Evolutionary conservation across 495 filamentous ascomycete species (phyloP).

Genomic region (Cercophora newfieldiana): DNA sequence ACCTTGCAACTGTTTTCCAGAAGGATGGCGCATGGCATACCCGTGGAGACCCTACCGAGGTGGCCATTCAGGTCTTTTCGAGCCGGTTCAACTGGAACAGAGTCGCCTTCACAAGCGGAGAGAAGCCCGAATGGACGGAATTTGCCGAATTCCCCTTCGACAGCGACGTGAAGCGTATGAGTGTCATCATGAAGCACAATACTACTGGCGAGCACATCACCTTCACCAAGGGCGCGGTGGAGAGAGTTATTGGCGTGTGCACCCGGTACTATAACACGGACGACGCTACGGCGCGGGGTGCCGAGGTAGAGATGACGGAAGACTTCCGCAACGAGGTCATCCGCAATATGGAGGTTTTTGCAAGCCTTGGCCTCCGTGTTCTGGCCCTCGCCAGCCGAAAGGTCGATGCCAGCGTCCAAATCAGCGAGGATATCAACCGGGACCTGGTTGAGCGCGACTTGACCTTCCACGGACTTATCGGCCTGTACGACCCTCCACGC

Average conservation of each 20-base stretch:
- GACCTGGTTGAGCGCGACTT: conserved; percentile 57
- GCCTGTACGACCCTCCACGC: conserved; percentile 73
- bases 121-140: conserved; percentile 39
- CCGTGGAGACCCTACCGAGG: conserved; percentile 80
- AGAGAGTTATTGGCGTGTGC: conserved; percentile 61
- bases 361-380: conserved; percentile 72
- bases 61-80: conserved; percentile 78
- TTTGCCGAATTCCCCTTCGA: conserved; percentile 79
- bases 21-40: conserved; percentile 61
- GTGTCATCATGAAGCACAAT: conserved; percentile 60
- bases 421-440: conserved; percentile 40
- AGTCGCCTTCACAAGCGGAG: conserved; percentile 52
- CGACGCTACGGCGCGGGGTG: neutral
- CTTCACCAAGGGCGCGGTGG: conserved; percentile 81
- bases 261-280: conserved; percentile 24
- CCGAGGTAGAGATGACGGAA: conserved; percentile 57
- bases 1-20: conserved; percentile 46
- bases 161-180: conserved; percentile 80
- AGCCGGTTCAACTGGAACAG: conserved; percentile 66
- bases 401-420: conserved; percentile 11
- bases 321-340: conserved; percentile 60
- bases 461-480: conserved; percentile 63
- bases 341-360: conserved; percentile 62
- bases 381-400: conserved; percentile 65
- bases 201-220: conserved; percentile 44